Evolutionary conservation across 495 filamentous ascomycete species (phyloP).

Genomic region (Trichoderma virens): DNA sequence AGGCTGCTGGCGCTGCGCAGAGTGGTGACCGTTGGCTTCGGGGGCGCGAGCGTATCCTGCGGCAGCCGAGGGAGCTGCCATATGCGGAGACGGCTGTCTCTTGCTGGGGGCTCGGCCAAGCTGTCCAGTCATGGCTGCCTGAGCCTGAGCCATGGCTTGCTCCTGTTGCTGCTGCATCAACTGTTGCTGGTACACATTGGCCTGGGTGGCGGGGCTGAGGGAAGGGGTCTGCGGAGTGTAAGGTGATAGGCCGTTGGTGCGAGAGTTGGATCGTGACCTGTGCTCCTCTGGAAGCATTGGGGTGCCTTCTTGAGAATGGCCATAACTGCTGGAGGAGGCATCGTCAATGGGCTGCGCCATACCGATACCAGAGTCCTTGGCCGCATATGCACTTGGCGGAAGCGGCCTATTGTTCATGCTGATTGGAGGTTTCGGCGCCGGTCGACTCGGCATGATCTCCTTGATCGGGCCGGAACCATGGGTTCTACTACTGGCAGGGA

Average conservation of each 20-base stretch:
- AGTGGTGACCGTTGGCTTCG: slow-evolving; percentile 41
- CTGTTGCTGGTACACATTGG: slow-evolving; percentile 59
- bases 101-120: slow-evolving; percentile 61
- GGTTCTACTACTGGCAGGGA: slow-evolving; percentile 51
- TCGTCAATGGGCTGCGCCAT: slow-evolving; percentile 49
- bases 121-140: slow-evolving; percentile 49
- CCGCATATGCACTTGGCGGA: slow-evolving; percentile 39
- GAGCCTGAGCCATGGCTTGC: slow-evolving; percentile 65
- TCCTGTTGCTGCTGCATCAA: slow-evolving; percentile 63
- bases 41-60: slow-evolving; percentile 27
- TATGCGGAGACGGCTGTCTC: slow-evolving; percentile 37
- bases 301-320: slow-evolving; percentile 37
- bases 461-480: slow-evolving; percentile 37
- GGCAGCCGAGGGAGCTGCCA: slow-evolving; percentile 6
- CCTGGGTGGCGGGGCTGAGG: slow-evolving; percentile 27
- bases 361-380: slow-evolving; percentile 47
- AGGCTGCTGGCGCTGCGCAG: slow-evolving; percentile 20
- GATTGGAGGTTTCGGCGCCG: slow-evolving; percentile 59
- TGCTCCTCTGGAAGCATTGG: slow-evolving; percentile 48
- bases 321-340: slow-evolving; percentile 32
- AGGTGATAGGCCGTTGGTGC: slow-evolving; percentile 40
- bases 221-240: slow-evolving; percentile 26
- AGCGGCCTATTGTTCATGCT: slow-evolving; percentile 36
- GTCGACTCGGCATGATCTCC: slow-evolving; percentile 51
- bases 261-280: slow-evolving; percentile 47